Evolutionary conservation across 2,329 filamentous ascomycete genomes (phyloP).

Genomic region (Sodiomyces alkalinus): DNA sequence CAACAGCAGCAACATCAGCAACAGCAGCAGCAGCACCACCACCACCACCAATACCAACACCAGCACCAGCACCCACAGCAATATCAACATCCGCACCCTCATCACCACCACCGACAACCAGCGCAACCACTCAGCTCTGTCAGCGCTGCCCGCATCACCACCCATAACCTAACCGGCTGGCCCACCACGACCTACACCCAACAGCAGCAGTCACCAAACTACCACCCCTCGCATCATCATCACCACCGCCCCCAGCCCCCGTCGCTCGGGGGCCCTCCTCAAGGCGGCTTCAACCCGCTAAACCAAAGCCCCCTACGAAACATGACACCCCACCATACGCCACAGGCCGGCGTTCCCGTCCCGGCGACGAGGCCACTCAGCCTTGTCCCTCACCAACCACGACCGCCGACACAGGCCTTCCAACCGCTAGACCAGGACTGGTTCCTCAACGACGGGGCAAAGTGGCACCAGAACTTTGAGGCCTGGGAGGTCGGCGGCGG

Average conservation of each 20-base stretch:
- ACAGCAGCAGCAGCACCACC: slow-evolving; percentile 4
- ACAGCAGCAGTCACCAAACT: too few species aligned
- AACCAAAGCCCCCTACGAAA: too few species aligned
- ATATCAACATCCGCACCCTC: background rate
- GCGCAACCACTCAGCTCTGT: background rate
- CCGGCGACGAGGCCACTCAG: too few species aligned
- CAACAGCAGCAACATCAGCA: slow-evolving; percentile 10
- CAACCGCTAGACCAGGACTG: slow-evolving; percentile 37
- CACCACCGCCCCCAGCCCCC: too few species aligned
- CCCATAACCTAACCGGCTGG: too few species aligned
- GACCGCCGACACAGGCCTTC: slow-evolving; percentile 12
- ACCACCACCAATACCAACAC: slow-evolving; percentile 2
- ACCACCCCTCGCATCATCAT: too few species aligned
- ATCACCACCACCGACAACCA: background rate
- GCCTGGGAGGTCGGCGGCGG: slow-evolving; percentile 27
- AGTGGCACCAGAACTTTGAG: slow-evolving; percentile 43
- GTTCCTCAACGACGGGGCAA: slow-evolving; percentile 41
- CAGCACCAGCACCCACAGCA: slow-evolving; percentile 1
- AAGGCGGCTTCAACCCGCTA: too few species aligned
- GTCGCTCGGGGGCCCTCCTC: too few species aligned
- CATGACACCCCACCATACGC: too few species aligned
- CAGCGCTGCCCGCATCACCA: too few species aligned
- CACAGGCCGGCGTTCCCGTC: too few species aligned
- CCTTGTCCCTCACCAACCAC: background rate
- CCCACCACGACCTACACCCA: too few species aligned